Percentiles rank a stretch among this genome's conserved stretches.
phyloP scores from a whole-genome alignment of 2,329 filamentous ascomycete genomes.

The Myriosclerotinia curreyana region DNA sequence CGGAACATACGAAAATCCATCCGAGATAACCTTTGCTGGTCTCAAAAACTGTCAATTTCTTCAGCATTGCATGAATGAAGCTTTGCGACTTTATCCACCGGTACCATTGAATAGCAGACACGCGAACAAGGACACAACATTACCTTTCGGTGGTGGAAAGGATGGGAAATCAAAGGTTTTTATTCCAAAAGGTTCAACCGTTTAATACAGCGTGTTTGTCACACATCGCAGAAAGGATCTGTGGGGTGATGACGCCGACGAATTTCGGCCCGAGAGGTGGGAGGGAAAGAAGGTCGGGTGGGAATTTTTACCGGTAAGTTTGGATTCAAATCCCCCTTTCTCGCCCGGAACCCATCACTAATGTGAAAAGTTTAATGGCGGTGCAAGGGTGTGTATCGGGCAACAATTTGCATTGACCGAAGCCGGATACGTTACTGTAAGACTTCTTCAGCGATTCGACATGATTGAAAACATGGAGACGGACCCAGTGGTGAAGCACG shows the following conservation, averaged over 20 bases:
- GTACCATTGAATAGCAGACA: conserved; percentile 32
- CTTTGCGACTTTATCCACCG: conserved; percentile 42
- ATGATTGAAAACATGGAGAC: conserved; percentile 44
- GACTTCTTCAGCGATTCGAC: conserved; percentile 25
- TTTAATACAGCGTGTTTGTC: conserved; percentile 27
- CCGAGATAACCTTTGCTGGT: conserved; percentile 48
- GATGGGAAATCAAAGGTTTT: conserved; percentile 35
- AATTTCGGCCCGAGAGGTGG: conserved; percentile 45
- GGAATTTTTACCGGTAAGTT: conserved; percentile 54
- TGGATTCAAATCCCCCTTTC: background rate
- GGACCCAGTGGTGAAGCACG: conserved; percentile 51
- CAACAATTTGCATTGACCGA: conserved; percentile 27
- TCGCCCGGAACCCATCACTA: background rate
- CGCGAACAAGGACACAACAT: conserved; percentile 27
- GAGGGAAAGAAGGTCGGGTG: conserved; percentile 27
- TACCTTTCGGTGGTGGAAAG: conserved; percentile 37
- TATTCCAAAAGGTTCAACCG: conserved; percentile 29
- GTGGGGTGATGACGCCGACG: conserved; percentile 42
- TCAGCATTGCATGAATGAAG: conserved; percentile 54
- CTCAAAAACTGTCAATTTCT: conserved; percentile 53
- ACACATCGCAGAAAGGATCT: conserved; percentile 42
- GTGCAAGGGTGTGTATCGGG: conserved; percentile 59
- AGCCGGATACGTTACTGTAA: conserved; percentile 21
- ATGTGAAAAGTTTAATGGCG: conserved; percentile 24
- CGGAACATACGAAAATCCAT: conserved; percentile 42